Percentiles rank a stretch among this genome's conserved stretches.
phyloP scores from a whole-genome alignment of 192 early-diverging fungal genomes.

The Chytriomyces hyalinus region DNA sequence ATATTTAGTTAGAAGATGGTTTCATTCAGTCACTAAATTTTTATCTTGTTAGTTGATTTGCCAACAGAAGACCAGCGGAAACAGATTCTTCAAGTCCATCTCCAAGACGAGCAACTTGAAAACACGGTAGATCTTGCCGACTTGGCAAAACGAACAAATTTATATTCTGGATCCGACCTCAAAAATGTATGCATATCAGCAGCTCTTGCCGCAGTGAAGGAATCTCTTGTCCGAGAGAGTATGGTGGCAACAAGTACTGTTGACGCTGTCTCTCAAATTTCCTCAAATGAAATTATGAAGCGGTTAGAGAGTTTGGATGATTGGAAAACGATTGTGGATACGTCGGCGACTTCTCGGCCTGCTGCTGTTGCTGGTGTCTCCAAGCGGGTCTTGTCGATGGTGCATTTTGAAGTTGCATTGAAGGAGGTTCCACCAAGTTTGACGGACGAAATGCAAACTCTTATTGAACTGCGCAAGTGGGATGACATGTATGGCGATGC shows the following conservation, averaged over 20 bases:
- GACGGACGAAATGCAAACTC: conserved; percentile 87
- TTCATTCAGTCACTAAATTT: neutral
- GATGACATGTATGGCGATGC: conserved; percentile 86
- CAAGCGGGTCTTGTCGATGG: conserved; percentile 47
- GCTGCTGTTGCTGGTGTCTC: neutral
- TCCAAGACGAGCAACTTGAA: conserved; percentile 78
- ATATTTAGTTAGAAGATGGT: conserved; percentile 19
- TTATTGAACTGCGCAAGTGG: conserved; percentile 91
- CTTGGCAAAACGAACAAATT: conserved; percentile 73
- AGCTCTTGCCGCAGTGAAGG: conserved; percentile 56
- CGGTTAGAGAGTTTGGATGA: conserved; percentile 41
- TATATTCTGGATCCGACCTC: conserved; percentile 92
- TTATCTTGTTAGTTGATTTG: conserved; percentile 70
- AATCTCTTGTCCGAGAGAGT: conserved; percentile 36
- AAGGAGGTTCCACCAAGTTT: conserved; percentile 83
- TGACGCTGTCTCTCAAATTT: neutral
- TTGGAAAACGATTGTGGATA: conserved; percentile 34
- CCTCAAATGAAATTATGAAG: conserved; percentile 22
- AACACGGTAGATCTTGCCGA: conserved; percentile 60
- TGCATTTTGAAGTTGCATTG: conserved; percentile 87
- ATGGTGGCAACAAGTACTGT: neutral
- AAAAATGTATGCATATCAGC: conserved; percentile 94
- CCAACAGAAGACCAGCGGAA: conserved; percentile 77
- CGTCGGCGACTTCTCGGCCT: neutral
- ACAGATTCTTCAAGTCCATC: conserved; percentile 75